Evolutionary conservation across 2,329 filamentous ascomycete genomes (phyloP).

Genomic region (Trichocomaceae sp.): DNA sequence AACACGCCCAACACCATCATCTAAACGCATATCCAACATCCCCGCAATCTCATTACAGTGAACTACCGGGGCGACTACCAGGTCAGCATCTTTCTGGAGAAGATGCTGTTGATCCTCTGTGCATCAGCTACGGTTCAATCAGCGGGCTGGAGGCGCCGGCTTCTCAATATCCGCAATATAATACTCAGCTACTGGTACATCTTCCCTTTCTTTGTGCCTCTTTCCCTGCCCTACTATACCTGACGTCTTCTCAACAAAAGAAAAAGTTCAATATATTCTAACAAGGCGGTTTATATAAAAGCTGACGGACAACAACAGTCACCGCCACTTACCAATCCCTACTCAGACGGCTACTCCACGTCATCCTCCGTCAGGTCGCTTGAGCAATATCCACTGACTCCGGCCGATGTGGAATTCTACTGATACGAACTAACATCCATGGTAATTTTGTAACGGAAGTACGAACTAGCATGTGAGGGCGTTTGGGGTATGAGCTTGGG

Average conservation of each 20-base stretch:
- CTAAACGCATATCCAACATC: conserved; percentile 25
- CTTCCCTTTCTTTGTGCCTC: background rate
- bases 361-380: conserved; percentile 37
- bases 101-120: conserved; percentile 52
- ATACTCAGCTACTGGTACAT: conserved; percentile 39
- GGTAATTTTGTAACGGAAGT: background rate
- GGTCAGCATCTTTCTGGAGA: conserved; percentile 46
- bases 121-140: conserved; percentile 55
- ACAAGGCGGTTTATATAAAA: conserved; percentile 7
- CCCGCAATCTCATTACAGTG: conserved; percentile 25
- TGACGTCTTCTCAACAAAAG: background rate
- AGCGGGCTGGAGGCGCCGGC: conserved; percentile 48
- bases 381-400: conserved; percentile 35
- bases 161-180: conserved; percentile 12
- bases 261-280: background rate
- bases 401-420: conserved; percentile 17
- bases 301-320: conserved; percentile 26
- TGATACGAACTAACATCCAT: background rate
- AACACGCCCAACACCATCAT: conserved; percentile 22
- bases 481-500: background rate
- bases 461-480: background rate
- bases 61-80: conserved; percentile 25
- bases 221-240: background rate
- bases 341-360: conserved; percentile 35
- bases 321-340: conserved; percentile 32